Percentiles rank a stretch among this genome's conserved stretches.
phyloP scores from a whole-genome alignment of 176 grass and related monocot genomes.

The Areca catechu region DNA sequence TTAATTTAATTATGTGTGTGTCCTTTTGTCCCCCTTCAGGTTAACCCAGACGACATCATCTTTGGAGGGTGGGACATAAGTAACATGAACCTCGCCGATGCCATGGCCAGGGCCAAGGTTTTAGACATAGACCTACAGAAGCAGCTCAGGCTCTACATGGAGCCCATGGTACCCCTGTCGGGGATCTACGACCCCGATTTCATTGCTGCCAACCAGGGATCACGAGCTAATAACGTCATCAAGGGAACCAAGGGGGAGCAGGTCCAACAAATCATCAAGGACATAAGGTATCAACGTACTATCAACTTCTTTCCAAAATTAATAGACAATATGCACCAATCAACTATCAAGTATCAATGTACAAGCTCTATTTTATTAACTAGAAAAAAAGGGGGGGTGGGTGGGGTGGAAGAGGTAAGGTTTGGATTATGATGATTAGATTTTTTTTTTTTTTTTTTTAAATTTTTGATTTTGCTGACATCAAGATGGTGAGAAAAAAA shows the following conservation, averaged over 20 bases:
- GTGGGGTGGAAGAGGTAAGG: too few species aligned
- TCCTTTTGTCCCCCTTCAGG: conserved; percentile 30
- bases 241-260: conserved; percentile 86
- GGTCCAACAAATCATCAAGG: conserved; percentile 76
- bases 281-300: conserved; percentile 48
- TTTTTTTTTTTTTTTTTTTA: too few species aligned
- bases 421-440: too few species aligned
- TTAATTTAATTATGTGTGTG: background rate
- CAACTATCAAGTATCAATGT: background rate
- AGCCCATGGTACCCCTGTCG: conserved; percentile 74
- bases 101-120: conserved; percentile 94
- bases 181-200: conserved; percentile 87
- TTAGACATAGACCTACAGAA: conserved; percentile 96
- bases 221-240: conserved; percentile 56
- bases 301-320: background rate
- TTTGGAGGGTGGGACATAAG: conserved; percentile 98
- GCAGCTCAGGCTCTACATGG: conserved; percentile 95
- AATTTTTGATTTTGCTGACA: too few species aligned
- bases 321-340: background rate
- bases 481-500: too few species aligned
- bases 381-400: too few species aligned
- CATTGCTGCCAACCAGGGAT: conserved; percentile 82
- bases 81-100: conserved; percentile 90
- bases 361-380: too few species aligned
- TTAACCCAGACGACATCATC: conserved; percentile 89